phyloP scores from a whole-genome alignment of 2,329 filamentous ascomycete species.

The Xylariaceae sp. region DNA sequence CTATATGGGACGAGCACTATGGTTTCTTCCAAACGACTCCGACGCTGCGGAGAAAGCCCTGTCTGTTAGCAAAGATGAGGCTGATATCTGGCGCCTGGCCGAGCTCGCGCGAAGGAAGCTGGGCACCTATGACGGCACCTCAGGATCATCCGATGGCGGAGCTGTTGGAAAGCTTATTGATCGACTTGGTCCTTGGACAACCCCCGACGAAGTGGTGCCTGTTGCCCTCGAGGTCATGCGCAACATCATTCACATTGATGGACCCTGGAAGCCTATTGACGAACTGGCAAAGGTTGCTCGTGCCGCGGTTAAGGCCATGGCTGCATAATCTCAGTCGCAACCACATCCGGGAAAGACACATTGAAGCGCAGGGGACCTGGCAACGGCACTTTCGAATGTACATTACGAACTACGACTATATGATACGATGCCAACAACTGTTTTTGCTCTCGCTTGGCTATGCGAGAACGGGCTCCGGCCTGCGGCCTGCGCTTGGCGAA shows the following conservation, averaged over 20 bases:
- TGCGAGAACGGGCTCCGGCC: neutral
- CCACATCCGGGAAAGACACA: neutral
- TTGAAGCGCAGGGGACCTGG: neutral
- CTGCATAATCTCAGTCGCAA: conserved; percentile 3
- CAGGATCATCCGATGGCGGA: conserved; percentile 28
- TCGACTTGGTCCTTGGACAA: conserved; percentile 33
- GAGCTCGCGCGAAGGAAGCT: conserved; percentile 27
- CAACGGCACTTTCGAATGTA: conserved; percentile 24
- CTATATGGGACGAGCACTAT: conserved; percentile 26
- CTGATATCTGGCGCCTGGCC: conserved; percentile 30
- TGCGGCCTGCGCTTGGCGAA: neutral
- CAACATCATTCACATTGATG: conserved; percentile 26
- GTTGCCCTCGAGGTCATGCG: conserved; percentile 30
- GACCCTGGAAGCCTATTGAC: conserved; percentile 29
- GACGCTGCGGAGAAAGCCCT: conserved; percentile 24
- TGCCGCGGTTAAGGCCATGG: conserved; percentile 23
- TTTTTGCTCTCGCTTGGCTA: conserved; percentile 11
- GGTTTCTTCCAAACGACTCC: conserved; percentile 23
- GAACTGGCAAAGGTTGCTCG: conserved; percentile 27
- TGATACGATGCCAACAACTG: conserved; percentile 24
- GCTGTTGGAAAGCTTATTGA: conserved; percentile 32
- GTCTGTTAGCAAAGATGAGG: conserved; percentile 27
- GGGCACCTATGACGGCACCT: conserved; percentile 25
- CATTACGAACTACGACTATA: conserved; percentile 31
- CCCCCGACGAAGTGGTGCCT: conserved; percentile 29